Evolutionary conservation across 768 basidiomycete species (phyloP).

Genomic region (Lactifluus hygrophoroides): DNA sequence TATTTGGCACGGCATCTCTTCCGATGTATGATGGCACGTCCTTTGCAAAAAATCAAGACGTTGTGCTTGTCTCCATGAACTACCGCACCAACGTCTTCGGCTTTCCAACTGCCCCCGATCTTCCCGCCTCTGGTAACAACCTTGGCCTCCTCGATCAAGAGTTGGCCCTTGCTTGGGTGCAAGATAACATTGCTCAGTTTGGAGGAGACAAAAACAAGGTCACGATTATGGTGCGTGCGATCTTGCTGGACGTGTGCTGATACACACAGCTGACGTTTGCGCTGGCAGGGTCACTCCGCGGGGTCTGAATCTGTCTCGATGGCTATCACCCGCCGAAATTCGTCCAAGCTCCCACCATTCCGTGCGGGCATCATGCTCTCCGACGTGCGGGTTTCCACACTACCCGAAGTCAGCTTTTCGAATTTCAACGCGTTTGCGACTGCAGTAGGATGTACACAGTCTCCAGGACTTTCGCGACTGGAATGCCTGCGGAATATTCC

Average conservation of each 20-base stretch:
- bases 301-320: background rate
- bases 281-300: slow-evolving; percentile 8
- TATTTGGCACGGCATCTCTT: background rate
- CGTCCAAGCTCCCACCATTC: background rate
- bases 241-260: slow-evolving; percentile 5
- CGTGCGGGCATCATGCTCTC: slow-evolving; percentile 12
- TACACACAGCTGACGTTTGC: background rate
- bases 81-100: slow-evolving; percentile 14
- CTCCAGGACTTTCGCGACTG: slow-evolving; percentile 21
- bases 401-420: background rate
- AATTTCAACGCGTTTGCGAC: slow-evolving; percentile 4
- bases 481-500: slow-evolving; percentile 23
- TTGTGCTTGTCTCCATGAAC: slow-evolving; percentile 10
- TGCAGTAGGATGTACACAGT: slow-evolving; percentile 17
- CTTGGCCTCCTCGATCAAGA: slow-evolving; percentile 14
- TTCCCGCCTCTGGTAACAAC: slow-evolving; percentile 1
- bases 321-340: background rate
- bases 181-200: slow-evolving; percentile 48
- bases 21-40: slow-evolving; percentile 10
- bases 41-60: slow-evolving; percentile 11
- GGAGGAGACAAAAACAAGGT: slow-evolving; percentile 50
- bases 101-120: slow-evolving; percentile 5
- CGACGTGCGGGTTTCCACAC: background rate
- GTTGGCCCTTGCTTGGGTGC: slow-evolving; percentile 44
- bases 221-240: slow-evolving; percentile 23